Conservation (phyloP, 2,329 filamentous ascomycete genomes). For the Fusarium pseudonygamai region DNA sequence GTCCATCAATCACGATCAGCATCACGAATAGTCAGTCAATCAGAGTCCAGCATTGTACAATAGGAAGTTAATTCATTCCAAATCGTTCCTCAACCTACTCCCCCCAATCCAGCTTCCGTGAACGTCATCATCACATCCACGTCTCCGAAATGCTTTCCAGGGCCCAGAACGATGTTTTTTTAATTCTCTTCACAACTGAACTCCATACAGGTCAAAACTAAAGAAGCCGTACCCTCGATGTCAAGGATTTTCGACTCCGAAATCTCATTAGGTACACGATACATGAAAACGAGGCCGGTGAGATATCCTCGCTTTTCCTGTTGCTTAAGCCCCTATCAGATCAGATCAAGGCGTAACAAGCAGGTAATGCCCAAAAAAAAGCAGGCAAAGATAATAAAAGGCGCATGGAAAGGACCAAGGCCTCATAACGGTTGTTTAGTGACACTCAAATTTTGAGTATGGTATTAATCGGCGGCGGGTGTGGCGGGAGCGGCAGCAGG, state of each 20-base stretch:
- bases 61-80: slow-evolving; percentile 39
- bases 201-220: slow-evolving; percentile 48
- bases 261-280: slow-evolving; percentile 52
- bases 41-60: slow-evolving; percentile 36
- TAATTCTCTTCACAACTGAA: slow-evolving; percentile 45
- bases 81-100: slow-evolving; percentile 28
- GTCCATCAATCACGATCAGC: slow-evolving; percentile 14
- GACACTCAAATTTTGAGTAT: slow-evolving; percentile 19
- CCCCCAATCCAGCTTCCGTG: slow-evolving; percentile 29
- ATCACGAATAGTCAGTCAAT: slow-evolving; percentile 24
- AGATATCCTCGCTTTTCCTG: slow-evolving; percentile 37
- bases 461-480: slow-evolving; percentile 52
- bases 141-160: slow-evolving; percentile 32
- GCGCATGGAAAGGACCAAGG: slow-evolving; percentile 23
- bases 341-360: slow-evolving; percentile 37
- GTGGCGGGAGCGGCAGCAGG: slow-evolving; percentile 63
- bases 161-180: slow-evolving; percentile 42
- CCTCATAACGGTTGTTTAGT: slow-evolving; percentile 25
- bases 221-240: slow-evolving; percentile 45
- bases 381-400: slow-evolving; percentile 27
- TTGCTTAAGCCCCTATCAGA: slow-evolving; percentile 31
- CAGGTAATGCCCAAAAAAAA: slow-evolving; percentile 32
- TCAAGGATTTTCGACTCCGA: slow-evolving; percentile 42
- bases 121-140: slow-evolving; percentile 31
- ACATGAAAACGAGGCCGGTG: slow-evolving; percentile 44